A percentile compares a stretch with the other conserved stretches of the same genome.
Evolutionary conservation across 768 basidiomycete species (phyloP).

Genomic region (Russula earlei): DNA sequence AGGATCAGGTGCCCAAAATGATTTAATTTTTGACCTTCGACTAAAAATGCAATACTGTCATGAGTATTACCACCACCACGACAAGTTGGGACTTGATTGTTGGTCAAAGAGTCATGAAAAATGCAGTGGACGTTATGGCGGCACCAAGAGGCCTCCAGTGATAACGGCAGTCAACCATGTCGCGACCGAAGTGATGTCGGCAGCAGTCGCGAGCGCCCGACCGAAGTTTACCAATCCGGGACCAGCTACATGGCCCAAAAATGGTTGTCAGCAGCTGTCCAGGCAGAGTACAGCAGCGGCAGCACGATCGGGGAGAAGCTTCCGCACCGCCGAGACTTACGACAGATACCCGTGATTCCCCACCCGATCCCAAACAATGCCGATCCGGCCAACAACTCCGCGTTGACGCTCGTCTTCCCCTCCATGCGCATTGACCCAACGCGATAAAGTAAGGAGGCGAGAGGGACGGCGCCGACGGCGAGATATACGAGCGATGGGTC

Average conservation of each 20-base stretch:
- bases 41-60: too few relatives aligned
- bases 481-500: conserved; percentile 49
- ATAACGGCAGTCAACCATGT: conserved; percentile 33
- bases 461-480: conserved; percentile 43
- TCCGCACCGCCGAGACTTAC: too few relatives aligned
- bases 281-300: neutral
- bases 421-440: conserved; percentile 34
- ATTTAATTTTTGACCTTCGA: too few relatives aligned
- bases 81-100: neutral
- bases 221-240: conserved; percentile 57
- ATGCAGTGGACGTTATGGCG: conserved; percentile 1
- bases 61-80: neutral
- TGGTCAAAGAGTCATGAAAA: neutral
- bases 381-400: conserved; percentile 39
- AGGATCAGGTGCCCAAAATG: too few relatives aligned
- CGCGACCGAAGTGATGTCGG: conserved; percentile 27
- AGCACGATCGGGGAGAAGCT: too few relatives aligned
- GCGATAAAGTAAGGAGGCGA: conserved; percentile 36
- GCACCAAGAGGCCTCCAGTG: conserved; percentile 22
- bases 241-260: conserved; percentile 36
- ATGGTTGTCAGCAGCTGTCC: neutral
- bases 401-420: conserved; percentile 33
- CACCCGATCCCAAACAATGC: conserved; percentile 54
- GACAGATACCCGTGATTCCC: conserved; percentile 53
- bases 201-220: conserved; percentile 33